Evolutionary conservation across 371 early-diverging fungal species (phyloP), one percentile per base, ranked within the genome.

Genomic region (Syncephalastrum monosporum): DNA sequence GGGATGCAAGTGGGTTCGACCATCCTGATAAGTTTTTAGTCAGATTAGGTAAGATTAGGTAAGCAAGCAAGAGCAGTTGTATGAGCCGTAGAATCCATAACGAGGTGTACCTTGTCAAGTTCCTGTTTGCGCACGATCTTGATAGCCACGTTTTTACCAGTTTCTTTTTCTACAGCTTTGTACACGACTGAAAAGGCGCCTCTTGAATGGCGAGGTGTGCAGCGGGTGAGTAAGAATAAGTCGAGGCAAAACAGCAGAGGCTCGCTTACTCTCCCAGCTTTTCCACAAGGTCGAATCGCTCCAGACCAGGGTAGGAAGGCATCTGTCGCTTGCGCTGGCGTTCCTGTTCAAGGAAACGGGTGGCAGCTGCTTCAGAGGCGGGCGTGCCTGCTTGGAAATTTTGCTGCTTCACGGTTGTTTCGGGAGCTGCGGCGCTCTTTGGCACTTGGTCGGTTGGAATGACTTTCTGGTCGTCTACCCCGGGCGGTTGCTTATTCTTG

Each of bases 141-240:
- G 63, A 94, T 79, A 10, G 93, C 95, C 4, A 94, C 93, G 41
- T 80, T 60, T 49, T 83, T 63, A 21, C 81, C 76, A 2, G 79
- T 85, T 47, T 66, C 63, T 10, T 61, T 68, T 53, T 88, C 83
- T 41, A 69, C 65, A n/a, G 89, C 92, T 55, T 83, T 80, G 77
- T 87, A 91, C 3, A 92, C 92, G 51, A 81, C 84, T 51, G 89
- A 89, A 71, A 92, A 92, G n/a, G 91, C 92, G 51, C 92, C 92
- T 67, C 88, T 88, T 52, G 7, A 51, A 25, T 15, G 24, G 25
- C 12, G 56, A 47, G 0, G 21, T 21, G 21, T 21, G 21, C 21
- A 21, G 21, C 21, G 21, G 21, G 21, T 62, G 50, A 41, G 46
- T n/a, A 52, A 38, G 10, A 54, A 42, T 27, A 23, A 47, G 21